Base-by-base conservation (phyloP, 495 filamentous ascomycete genomes). In the Podospora pseudopauciseta region DNA sequence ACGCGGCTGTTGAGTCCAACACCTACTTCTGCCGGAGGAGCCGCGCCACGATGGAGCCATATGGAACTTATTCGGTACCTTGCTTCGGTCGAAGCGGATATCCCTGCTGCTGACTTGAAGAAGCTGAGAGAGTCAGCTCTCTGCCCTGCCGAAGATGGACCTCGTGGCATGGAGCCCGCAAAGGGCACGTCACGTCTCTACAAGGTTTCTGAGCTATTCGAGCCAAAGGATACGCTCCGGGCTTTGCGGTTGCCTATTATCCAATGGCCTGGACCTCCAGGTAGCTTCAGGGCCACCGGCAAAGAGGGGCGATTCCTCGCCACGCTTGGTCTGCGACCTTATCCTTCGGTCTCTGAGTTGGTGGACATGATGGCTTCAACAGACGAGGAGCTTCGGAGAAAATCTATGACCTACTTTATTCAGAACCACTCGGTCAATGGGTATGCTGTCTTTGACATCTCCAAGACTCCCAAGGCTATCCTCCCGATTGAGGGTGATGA, bases 21-120 rank as follows among this genome's bases (percentile, higher is more conserved):
- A 0, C 67, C 39, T 11, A 13, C 84, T 5, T 11, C 72, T 5
- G 72, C 77, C 26, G 80, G 80, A 63, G 77, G 76, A 49, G 72
- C 77, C n/a, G 77, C 77, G 57, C 77, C 81, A 19, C 92, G 90
- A 82, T 97, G 91, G 92, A 96, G 89, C 70, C 95, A 98, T 75
- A 88, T 96, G 59, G 94, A 98, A 71, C 84, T 99, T 18, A 94
- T 99, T 78, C 91, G 90, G 68, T 99, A 99, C 72, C 85, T 99
- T 56, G 86, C 92, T 11, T 94, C 93, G 18, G 93, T 99, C 9
- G 86, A 87, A 64, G 87, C 93, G 60, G 96, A 99, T 74, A 97
- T 99, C 65, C 96, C 95, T 9, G 72, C 78, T 13, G 89, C 89
- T 39, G 96, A 99, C 76, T 86, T 97, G 65, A 88, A 86, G 69